These are phyloP conservation scores for Lasiodiplodia citricola DNA, from an alignment of 2,329 filamentous ascomycete genomes.

Conservation along the genomic window DNA sequence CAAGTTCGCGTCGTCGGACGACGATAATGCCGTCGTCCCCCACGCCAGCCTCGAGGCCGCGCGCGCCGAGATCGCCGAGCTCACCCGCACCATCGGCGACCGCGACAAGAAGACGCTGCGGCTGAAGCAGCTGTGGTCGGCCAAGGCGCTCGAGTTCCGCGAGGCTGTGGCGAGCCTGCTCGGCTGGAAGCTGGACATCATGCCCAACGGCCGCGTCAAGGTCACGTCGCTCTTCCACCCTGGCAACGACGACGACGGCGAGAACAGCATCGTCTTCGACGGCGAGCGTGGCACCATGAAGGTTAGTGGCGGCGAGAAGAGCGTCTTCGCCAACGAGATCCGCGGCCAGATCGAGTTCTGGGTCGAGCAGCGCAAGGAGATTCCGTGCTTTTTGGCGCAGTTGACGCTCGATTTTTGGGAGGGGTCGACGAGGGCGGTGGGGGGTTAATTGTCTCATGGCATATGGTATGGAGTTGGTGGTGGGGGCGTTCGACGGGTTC, in stretches of 20 bases:
- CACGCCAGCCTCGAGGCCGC: constrained; percentile 75
- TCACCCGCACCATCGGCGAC: constrained; percentile 57
- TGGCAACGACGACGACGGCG: constrained; percentile 66
- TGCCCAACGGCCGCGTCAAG: constrained; percentile 95
- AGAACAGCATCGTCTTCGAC: constrained; percentile 77
- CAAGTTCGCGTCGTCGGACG: constrained; percentile 33
- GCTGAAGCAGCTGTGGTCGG: constrained; percentile 89
- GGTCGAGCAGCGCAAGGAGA: constrained; percentile 92
- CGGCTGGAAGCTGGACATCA: constrained; percentile 93
- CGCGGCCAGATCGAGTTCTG: constrained; percentile 89
- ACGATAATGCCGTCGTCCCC: constrained; percentile 67
- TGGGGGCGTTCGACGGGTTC: neutral
- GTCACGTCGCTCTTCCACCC: constrained; percentile 87
- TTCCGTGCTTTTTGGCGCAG: constrained; percentile 90
- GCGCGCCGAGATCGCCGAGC: constrained; percentile 74
- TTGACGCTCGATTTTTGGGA: constrained; percentile 94
- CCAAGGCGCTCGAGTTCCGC: constrained; percentile 92
- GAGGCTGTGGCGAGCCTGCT: constrained; percentile 91
- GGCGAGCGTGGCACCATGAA: constrained; percentile 98
- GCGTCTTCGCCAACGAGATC: constrained; percentile 84
- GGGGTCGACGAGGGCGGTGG: constrained; percentile 25
- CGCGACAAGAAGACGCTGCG: constrained; percentile 82
- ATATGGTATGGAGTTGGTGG: neutral
- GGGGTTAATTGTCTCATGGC: neutral
- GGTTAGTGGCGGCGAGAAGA: constrained; percentile 86